Evolutionary conservation across 2,329 filamentous ascomycete genomes (phyloP), one percentile per base, ranked within the genome.

Genomic region (Calonectria fujianensis): DNA sequence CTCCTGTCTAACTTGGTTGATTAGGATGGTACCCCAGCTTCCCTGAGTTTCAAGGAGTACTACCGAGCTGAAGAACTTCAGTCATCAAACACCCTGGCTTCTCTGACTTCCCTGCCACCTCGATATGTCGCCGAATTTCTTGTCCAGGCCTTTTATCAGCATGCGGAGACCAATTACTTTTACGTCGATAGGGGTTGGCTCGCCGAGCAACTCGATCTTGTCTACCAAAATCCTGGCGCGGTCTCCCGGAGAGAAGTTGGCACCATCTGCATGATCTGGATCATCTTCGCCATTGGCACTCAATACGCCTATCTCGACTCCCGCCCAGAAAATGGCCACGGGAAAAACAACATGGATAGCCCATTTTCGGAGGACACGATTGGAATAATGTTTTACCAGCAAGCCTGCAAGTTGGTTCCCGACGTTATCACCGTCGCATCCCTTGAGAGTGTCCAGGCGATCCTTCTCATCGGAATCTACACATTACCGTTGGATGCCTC

Each of bases 361-460:
- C 79, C 73, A 32, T 84, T 85, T 50, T 88, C 88, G 0, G 89
- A 90, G 74, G 88, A 91, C 69, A 88, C 89, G 31, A 86, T 91
- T 1, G 90, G 90, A 4, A 84, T 90, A 9, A 88, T 88, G 31
- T 90, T 91, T 74, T 91, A 92, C 75, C 88, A 90, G 69, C 88
- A 89, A 76, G 90, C 90, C 0, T 88, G 87, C 32, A 89, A 87
- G 75, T 83, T 91, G 3, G 83, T 91, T 1, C 89, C 90, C 1
- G 90, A 91, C 72, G 88, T 91, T 48, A 91, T 92, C 69, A 89
- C 89, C 1, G 87, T 88, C 9, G 88, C 89, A 0, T 91, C 90
- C 2, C 84, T 91, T 14, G 88, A 91, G 76, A 91, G 90, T 75
- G 90, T 91, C 0, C 90, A 92, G 78, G 90, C 89, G 1, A 91